A percentile compares a stretch with the other conserved stretches of the same genome.
Conservation (phyloP, 768 basidiomycete species). For the Leccinum subgranulosum region DNA sequence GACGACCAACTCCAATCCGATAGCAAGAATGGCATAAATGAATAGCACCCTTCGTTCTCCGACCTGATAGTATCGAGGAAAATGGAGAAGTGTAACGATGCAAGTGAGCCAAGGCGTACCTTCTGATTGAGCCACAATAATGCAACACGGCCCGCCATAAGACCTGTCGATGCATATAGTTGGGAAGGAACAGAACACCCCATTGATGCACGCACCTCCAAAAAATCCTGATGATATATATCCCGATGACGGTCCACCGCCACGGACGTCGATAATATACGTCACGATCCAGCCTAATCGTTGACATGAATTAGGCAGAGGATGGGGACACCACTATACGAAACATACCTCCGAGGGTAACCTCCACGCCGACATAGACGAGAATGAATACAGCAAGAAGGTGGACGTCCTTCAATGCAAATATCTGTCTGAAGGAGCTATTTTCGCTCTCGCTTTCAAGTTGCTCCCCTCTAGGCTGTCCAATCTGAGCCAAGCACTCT, state of each 20-base stretch:
- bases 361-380: constrained; percentile 69
- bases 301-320: neutral
- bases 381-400: constrained; percentile 61
- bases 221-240: constrained; percentile 55
- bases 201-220: constrained; percentile 38
- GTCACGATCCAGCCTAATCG: constrained; percentile 68
- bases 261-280: constrained; percentile 43
- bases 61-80: constrained; percentile 30
- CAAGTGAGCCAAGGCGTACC: constrained; percentile 24
- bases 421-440: constrained; percentile 47
- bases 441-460: constrained; percentile 27
- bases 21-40: constrained; percentile 49
- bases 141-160: constrained; percentile 53
- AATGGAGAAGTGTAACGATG: neutral
- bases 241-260: constrained; percentile 46
- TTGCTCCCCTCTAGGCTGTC: constrained; percentile 41
- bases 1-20: constrained; percentile 53
- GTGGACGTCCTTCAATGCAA: constrained; percentile 53
- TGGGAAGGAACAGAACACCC: neutral
- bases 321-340: neutral
- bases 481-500: constrained; percentile 57
- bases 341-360: constrained; percentile 40
- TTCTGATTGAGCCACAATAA: constrained; percentile 56
- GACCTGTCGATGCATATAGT: constrained; percentile 35
- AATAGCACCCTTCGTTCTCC: constrained; percentile 54